Evolutionary conservation across 2,329 filamentous ascomycete species (phyloP).

Genomic region (Fusarium paranaense): DNA sequence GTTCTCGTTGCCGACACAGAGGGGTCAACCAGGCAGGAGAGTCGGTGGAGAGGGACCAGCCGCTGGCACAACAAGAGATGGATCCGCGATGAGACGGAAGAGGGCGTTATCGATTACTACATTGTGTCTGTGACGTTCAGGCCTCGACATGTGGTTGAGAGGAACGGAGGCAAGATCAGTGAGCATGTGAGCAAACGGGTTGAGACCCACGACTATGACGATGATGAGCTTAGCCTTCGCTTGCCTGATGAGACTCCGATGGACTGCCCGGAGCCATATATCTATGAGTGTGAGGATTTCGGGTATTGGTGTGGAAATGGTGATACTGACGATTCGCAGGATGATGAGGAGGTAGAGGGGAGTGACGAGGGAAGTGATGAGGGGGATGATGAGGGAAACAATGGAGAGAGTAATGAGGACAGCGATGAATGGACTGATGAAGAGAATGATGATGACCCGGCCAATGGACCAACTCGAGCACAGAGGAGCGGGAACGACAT

Average conservation of each 20-base stretch:
- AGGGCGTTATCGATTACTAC: conserved; percentile 57
- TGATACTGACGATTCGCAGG: not conserved
- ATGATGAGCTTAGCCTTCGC: not conserved
- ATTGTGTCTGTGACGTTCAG: conserved; percentile 54
- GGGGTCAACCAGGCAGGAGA: conserved; percentile 41
- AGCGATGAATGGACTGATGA: not conserved
- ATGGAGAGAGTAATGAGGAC: not conserved
- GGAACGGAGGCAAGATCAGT: conserved; percentile 30
- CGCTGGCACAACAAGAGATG: conserved; percentile 53
- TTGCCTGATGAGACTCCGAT: conserved; percentile 8
- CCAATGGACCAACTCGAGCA: not conserved
- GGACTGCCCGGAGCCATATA: not conserved
- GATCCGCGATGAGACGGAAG: conserved; percentile 55
- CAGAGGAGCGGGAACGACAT: not conserved
- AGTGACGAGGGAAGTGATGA: not conserved
- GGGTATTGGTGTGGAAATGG: not conserved
- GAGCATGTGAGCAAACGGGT: conserved; percentile 3
- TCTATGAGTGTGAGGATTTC: not conserved
- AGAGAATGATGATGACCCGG: not conserved
- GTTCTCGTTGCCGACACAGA: conserved; percentile 47
- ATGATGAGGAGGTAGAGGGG: not conserved
- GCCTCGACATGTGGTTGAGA: conserved; percentile 30
- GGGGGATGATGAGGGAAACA: not conserved
- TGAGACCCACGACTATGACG: not conserved
- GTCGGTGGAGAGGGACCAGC: conserved; percentile 59